Evolutionary conservation across 441 rosid species (phyloP).

Genomic region (Dalechampia spathulata): DNA sequence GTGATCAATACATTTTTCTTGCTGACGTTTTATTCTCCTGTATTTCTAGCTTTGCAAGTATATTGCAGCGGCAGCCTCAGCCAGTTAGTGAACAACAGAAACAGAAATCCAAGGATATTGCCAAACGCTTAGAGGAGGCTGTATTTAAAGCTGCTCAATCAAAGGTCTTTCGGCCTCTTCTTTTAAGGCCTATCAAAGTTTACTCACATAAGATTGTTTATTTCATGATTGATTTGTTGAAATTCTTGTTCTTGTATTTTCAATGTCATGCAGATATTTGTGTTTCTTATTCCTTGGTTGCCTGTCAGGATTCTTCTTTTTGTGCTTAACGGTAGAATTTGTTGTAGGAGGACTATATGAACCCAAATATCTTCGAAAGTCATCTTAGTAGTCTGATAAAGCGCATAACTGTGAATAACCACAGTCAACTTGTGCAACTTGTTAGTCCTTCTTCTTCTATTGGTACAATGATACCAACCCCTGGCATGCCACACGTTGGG

Average conservation of each 20-base stretch:
- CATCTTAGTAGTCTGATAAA: slow-evolving; percentile 56
- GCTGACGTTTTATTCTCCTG: slow-evolving; percentile 11
- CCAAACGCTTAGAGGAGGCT: slow-evolving; percentile 93
- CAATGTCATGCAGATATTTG: not conserved
- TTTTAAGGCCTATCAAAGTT: not conserved
- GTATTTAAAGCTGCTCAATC: slow-evolving; percentile 65
- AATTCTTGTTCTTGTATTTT: not conserved
- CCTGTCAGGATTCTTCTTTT: not conserved
- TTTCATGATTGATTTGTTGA: not conserved
- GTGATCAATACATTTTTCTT: slow-evolving; percentile 8
- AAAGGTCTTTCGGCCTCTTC: slow-evolving; percentile 39
- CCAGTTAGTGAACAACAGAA: slow-evolving; percentile 45
- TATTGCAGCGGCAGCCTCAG: slow-evolving; percentile 50
- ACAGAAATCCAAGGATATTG: slow-evolving; percentile 54
- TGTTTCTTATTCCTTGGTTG: not conserved
- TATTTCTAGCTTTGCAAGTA: slow-evolving; percentile 38
- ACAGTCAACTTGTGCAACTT: slow-evolving; percentile 43
- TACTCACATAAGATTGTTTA: not conserved
- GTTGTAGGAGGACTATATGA: slow-evolving; percentile 76
- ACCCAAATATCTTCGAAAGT: slow-evolving; percentile 58
- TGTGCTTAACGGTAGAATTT: slow-evolving; percentile 5
- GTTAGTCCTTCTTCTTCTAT: slow-evolving; percentile 55
- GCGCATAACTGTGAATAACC: slow-evolving; percentile 36
- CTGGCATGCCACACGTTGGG: slow-evolving; percentile 77
- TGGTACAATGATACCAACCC: slow-evolving; percentile 97